Conservation (phyloP, 805 yeast species). For the Yueomyces sinensis region DNA sequence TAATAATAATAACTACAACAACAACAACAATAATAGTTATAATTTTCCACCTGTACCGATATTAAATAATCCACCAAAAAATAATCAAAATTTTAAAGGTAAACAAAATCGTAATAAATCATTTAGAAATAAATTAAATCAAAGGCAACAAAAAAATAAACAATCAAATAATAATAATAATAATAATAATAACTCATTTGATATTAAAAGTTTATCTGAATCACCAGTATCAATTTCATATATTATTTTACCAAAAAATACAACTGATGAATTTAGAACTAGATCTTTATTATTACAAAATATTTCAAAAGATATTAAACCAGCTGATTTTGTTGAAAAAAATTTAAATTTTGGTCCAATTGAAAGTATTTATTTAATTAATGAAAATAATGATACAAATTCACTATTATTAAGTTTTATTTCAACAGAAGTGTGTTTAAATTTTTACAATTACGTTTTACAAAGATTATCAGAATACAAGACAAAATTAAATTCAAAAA, state of each 20-base stretch:
- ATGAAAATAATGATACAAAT: conserved; percentile 22
- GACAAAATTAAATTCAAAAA: conserved; percentile 27
- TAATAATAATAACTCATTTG: background rate
- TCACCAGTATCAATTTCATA: conserved; percentile 13
- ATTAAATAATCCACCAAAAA: background rate
- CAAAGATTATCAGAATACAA: conserved; percentile 26
- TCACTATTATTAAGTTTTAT: conserved; percentile 19
- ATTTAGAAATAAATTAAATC: background rate
- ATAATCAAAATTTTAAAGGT: background rate
- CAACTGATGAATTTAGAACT: conserved; percentile 19
- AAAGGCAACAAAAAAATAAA: background rate
- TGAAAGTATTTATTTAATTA: conserved; percentile 37
- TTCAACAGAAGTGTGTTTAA: conserved; percentile 24
- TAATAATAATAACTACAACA: conserved; percentile 1
- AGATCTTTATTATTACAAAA: conserved; percentile 20
- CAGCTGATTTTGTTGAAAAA: conserved; percentile 24
- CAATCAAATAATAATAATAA: background rate
- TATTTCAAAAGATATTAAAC: conserved; percentile 9
- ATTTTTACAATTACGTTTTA: conserved; percentile 26
- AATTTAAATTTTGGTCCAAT: conserved; percentile 46
- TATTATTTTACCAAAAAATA: conserved; percentile 19
- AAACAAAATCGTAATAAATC: background rate
- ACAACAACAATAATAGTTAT: background rate
- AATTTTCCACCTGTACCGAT: background rate
- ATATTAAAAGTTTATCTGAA: conserved; percentile 3